Conservation (phyloP, 495 filamentous ascomycete species). For the Penicillium manginii region DNA sequence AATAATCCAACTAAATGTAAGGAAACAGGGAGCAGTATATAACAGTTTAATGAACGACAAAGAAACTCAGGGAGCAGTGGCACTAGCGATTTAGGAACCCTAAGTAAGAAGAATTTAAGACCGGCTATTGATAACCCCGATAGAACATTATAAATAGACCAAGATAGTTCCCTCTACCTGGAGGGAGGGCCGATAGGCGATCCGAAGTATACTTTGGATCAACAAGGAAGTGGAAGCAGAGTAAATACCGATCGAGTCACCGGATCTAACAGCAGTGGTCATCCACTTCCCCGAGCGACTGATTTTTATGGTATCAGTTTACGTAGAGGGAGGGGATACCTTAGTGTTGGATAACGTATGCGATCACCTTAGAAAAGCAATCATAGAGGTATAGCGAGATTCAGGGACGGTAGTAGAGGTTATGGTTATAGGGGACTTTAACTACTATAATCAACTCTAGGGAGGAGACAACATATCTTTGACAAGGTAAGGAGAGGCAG, state of each 20-base stretch:
- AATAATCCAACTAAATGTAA: conserved; percentile 35
- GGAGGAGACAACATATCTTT: conserved; percentile 38
- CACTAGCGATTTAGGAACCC: conserved; percentile 31
- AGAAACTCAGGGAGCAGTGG: conserved; percentile 19
- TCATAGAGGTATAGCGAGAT: conserved; percentile 17
- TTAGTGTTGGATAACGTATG: conserved; percentile 11
- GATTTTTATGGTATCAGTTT: conserved; percentile 33
- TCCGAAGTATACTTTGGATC: conserved; percentile 38
- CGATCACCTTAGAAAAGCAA: conserved; percentile 19
- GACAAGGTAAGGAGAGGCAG: conserved; percentile 36
- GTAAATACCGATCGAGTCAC: conserved; percentile 26
- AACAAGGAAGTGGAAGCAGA: conserved; percentile 32
- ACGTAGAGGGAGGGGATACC: conserved; percentile 26
- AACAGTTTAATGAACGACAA: conserved; percentile 38
- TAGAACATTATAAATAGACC: conserved; percentile 33
- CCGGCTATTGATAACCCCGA: conserved; percentile 26
- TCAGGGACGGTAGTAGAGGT: conserved; percentile 21
- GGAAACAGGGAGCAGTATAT: conserved; percentile 30
- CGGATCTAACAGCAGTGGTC: conserved; percentile 32
- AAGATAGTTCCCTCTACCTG: conserved; percentile 31
- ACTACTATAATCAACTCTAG: conserved; percentile 41
- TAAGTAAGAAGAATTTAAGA: conserved; percentile 29
- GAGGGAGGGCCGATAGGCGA: conserved; percentile 29
- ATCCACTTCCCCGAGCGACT: conserved; percentile 23
- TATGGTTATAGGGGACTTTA: conserved; percentile 38